Evolutionary conservation across 2,329 filamentous ascomycete genomes (phyloP), one percentile per base, ranked within the genome.

Genomic region (Fusarium verticillioides): DNA sequence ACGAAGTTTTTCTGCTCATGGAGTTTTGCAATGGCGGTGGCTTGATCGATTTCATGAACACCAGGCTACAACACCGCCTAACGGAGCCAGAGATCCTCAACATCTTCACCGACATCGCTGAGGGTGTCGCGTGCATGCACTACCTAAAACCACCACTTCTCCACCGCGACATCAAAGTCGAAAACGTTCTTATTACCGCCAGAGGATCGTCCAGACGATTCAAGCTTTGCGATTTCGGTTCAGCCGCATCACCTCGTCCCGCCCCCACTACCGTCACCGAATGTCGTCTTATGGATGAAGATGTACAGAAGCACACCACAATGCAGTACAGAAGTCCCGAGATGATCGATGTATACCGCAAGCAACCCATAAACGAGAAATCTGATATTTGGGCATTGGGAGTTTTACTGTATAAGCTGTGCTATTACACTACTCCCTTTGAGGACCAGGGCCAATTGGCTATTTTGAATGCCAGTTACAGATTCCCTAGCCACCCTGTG

Each of bases 31-130:
- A 93, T 79, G 96, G 96, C 57, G 96, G 96, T 73, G 96, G 96
- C 40, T 85, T 99, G 81, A 99, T 99, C 81, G 96, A 99, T 84
- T 99, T 98, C 82, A 99, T 99, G 96, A 99, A 99, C 84, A 99
- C 96, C 40, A 91, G 96, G 60, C 85, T 99, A 78, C 96, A 99
- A 84, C 95, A 99, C 82, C 93, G 96, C 57, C 87, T 99, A 82
- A 99, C 96, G 40, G 96, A 99, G 85, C 96, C 96, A 56, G 96
- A 99, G 86, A 97, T 99, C 77, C 86, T 99, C 78, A 93, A 95
- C 85, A 98, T 99, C 83, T 98, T 99, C 84, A 93, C 93, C 58
- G 96, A 99, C 81, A 94, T 98, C 62, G 93, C 95, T 53, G 96
- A 98, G 84, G 96, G 96, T 42, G 95, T 99, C 49, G 96, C 96